A percentile compares a stretch with the other conserved stretches of the same genome.
Evolutionary conservation across 148 eudicot species (phyloP).

Genomic region (Heliosperma pusillum): DNA sequence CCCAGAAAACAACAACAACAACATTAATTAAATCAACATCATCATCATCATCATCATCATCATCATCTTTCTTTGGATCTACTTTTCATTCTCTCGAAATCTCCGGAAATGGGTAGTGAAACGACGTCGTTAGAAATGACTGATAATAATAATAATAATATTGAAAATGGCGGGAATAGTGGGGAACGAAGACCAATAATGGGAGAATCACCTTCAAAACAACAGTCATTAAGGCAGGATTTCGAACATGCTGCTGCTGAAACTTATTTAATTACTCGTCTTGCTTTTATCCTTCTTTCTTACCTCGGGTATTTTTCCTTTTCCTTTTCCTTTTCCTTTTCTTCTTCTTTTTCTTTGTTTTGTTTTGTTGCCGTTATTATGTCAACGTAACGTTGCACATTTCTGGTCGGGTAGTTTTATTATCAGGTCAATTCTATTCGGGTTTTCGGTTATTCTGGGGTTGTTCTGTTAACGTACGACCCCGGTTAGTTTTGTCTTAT

Average conservation of each 20-base stretch:
- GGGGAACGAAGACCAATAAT: constrained; percentile 8
- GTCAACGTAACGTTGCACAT: no score
- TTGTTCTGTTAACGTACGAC: neutral
- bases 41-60: constrained; percentile 4
- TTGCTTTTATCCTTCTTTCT: constrained; percentile 65
- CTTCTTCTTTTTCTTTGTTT: neutral
- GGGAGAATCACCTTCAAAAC: constrained; percentile 18
- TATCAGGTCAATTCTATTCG: no score
- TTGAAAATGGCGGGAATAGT: constrained; percentile 5
- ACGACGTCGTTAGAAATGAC: constrained; percentile 17
- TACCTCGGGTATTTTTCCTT: constrained; percentile 61
- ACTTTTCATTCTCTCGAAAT: no score
- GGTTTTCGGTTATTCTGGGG: neutral
- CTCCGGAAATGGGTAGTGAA: constrained; percentile 12
- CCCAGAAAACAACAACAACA: neutral
- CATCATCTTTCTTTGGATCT: neutral
- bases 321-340: neutral
- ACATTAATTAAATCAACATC: neutral
- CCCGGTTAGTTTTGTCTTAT: no score
- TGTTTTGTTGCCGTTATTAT: neutral
- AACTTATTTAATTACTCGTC: constrained; percentile 71
- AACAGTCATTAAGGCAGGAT: constrained; percentile 50
- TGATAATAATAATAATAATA: neutral
- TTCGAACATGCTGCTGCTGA: constrained; percentile 87
- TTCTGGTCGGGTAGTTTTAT: no score